Evolutionary conservation across 106 monocot genomes (phyloP).

Genomic region (Dendrobium catenatum): DNA sequence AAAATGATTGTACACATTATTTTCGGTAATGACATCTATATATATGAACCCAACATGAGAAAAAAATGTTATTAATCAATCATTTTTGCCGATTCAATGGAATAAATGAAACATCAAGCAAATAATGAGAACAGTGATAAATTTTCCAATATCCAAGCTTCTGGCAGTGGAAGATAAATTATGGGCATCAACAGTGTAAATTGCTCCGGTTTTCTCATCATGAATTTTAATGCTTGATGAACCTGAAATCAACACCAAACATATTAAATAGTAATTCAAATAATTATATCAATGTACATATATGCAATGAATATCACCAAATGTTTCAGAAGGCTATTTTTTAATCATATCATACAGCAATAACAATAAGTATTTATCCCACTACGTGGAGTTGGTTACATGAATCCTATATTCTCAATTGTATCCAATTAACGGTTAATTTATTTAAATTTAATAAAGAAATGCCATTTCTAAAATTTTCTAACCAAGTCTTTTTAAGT

Average conservation of each 20-base stretch:
- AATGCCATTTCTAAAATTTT: too few relatives aligned
- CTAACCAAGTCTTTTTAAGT: too few relatives aligned
- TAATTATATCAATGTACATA: not conserved
- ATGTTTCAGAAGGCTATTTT: too few relatives aligned
- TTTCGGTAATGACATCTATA: not conserved
- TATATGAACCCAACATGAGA: slow-evolving; percentile 1
- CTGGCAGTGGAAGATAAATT: slow-evolving; percentile 27
- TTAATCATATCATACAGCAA: too few relatives aligned
- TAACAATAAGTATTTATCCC: too few relatives aligned
- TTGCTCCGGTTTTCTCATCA: slow-evolving; percentile 44
- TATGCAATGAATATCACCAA: not conserved
- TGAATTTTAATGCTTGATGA: slow-evolving; percentile 57
- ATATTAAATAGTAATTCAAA: not conserved
- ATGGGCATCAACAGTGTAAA: slow-evolving; percentile 48
- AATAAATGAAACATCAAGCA: slow-evolving; percentile 21
- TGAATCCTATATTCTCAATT: too few relatives aligned
- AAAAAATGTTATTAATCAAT: not conserved
- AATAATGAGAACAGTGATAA: slow-evolving; percentile 13
- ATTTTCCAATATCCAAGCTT: slow-evolving; percentile 18
- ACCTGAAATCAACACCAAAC: slow-evolving; percentile 30
- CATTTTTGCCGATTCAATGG: not conserved
- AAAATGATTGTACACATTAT: not conserved
- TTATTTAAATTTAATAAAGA: too few relatives aligned
- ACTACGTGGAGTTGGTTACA: too few relatives aligned
- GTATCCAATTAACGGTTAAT: too few relatives aligned